These are phyloP conservation scores for Ichthyophthirius multifiliis DNA, from an alignment of 169 alveolate genomes.

Conservation along the genomic window DNA sequence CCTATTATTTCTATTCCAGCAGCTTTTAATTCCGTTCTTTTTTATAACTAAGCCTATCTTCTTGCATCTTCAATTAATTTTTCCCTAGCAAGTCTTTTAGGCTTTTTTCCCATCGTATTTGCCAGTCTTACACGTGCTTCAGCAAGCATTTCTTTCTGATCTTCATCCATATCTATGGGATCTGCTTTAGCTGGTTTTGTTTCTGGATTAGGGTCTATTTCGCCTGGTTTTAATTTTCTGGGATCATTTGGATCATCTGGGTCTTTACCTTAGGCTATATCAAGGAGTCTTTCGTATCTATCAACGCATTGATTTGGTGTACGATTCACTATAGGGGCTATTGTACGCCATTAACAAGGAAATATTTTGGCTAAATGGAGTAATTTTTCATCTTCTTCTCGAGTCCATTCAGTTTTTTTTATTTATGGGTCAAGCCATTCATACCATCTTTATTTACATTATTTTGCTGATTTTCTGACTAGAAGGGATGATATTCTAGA, in stretches of 20 bases:
- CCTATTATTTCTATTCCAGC: constrained; percentile 95
- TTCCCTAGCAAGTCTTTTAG: constrained; percentile 99
- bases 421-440: constrained; percentile 99
- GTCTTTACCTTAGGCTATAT: constrained; percentile 96
- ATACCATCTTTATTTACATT: constrained; percentile 97
- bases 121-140: constrained; percentile 99
- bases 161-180: constrained; percentile 98
- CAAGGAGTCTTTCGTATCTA: constrained; percentile 97
- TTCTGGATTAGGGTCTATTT: constrained; percentile 99
- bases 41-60: constrained; percentile 95
- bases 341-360: constrained; percentile 99
- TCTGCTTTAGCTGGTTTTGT: constrained; percentile 99
- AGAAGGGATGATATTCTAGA: constrained; percentile 97
- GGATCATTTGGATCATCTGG: constrained; percentile 93
- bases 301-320: constrained; percentile 99
- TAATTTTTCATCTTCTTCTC: constrained; percentile 99
- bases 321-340: constrained; percentile 99
- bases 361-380: constrained; percentile 98
- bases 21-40: constrained; percentile 97
- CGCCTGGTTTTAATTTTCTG: constrained; percentile 97
- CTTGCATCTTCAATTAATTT: constrained; percentile 96
- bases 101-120: constrained; percentile 99
- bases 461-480: constrained; percentile 98
- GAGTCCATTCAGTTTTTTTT: constrained; percentile 99
- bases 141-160: constrained; percentile 99